phyloP scores from a whole-genome alignment of 2,329 filamentous ascomycete species.

The Pseudogymnoascus pannorum region DNA sequence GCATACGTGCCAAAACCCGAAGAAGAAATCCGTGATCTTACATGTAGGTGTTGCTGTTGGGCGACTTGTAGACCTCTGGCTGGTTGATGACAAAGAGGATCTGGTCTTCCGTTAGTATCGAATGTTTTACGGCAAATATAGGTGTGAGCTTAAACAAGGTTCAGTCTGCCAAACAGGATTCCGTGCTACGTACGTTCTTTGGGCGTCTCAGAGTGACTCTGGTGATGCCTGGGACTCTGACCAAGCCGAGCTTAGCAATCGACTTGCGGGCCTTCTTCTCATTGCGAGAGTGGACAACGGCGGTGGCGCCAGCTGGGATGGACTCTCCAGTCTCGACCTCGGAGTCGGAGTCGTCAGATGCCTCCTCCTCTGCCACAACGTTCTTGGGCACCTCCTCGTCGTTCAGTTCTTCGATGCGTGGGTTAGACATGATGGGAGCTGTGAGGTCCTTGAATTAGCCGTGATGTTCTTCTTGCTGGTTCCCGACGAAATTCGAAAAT shows the following conservation, averaged over 20 bases:
- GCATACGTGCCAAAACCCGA: not conserved
- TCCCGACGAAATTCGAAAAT: slow-evolving; percentile 1
- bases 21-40: slow-evolving; percentile 43
- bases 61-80: slow-evolving; percentile 99
- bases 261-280: slow-evolving; percentile 99
- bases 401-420: slow-evolving; percentile 93
- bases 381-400: slow-evolving; percentile 87
- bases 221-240: slow-evolving; percentile 94
- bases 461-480: slow-evolving; percentile 1
- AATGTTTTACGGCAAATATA: not conserved
- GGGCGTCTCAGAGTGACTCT: slow-evolving; percentile 95
- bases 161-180: slow-evolving; percentile 9
- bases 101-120: slow-evolving; percentile 39
- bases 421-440: slow-evolving; percentile 78
- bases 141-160: not conserved
- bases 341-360: slow-evolving; percentile 63
- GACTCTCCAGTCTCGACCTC: slow-evolving; percentile 65
- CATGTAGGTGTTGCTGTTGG: slow-evolving; percentile 99
- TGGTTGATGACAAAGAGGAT: slow-evolving; percentile 99
- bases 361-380: slow-evolving; percentile 66
- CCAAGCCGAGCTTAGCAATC: slow-evolving; percentile 95
- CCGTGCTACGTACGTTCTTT: slow-evolving; percentile 77
- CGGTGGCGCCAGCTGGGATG: slow-evolving; percentile 73
- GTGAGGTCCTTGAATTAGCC: slow-evolving; percentile 21
- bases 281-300: slow-evolving; percentile 95